phyloP scores from a whole-genome alignment of 805 yeast species.

The Lipomyces kockii region DNA sequence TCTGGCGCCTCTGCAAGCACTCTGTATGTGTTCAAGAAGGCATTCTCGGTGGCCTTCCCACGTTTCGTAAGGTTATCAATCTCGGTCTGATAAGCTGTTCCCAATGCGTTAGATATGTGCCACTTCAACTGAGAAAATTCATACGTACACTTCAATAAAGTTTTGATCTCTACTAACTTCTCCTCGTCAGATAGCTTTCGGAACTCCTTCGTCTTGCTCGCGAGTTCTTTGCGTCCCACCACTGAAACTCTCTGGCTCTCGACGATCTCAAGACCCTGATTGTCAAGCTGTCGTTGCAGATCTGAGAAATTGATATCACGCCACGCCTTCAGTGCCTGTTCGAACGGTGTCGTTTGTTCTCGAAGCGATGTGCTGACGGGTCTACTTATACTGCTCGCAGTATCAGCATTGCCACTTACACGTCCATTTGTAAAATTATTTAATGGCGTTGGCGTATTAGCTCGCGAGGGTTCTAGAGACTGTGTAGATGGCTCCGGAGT shows the following conservation, averaged over 20 bases:
- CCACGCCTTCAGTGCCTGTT: conserved; percentile 39
- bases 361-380: conserved; percentile 10
- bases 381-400: not conserved
- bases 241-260: conserved; percentile 70
- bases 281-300: conserved; percentile 74
- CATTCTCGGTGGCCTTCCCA: conserved; percentile 71
- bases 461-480: not conserved
- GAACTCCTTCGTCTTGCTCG: conserved; percentile 84
- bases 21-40: conserved; percentile 75
- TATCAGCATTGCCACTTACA: not conserved
- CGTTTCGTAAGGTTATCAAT: conserved; percentile 81
- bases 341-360: conserved; percentile 36
- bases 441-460: not conserved
- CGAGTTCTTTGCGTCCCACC: conserved; percentile 72
- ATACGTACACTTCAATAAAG: conserved; percentile 56
- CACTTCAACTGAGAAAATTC: not conserved
- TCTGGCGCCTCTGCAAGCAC: conserved; percentile 89
- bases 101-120: not conserved
- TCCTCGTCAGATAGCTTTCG: conserved; percentile 69
- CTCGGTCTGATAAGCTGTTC: conserved; percentile 74
- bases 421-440: not conserved
- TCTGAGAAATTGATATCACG: conserved; percentile 65
- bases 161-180: conserved; percentile 67
- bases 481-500: conserved; percentile 7
- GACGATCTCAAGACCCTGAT: conserved; percentile 72